Base-by-base conservation (phyloP, 768 basidiomycete genomes). In the Neoboletus brunneissimus region DNA sequence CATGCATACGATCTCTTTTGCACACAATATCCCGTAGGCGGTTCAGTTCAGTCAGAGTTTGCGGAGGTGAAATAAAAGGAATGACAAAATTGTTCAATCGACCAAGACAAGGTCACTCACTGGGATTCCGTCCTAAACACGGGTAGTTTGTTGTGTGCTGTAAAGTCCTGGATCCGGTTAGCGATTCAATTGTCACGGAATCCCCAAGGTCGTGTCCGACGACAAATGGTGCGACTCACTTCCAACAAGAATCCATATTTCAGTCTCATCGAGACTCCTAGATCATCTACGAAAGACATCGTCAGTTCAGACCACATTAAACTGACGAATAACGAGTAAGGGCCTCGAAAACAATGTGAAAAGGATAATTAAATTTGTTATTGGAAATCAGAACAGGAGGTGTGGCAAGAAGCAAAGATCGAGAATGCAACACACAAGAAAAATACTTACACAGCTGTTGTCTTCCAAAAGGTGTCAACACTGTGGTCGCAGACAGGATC, bases 401-500 rank as follows among this genome's bases (percentile, higher is more conserved):
- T 16, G 40, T 23, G 16, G 18, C 4, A 13, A 31, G 25, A 54
- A 43, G 23, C 4, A 38, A 7, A 51, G 41, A 51, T 12, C 23
- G 37, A 18, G 40, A 4, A 34, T 35, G 18, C 9, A 35, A 23
- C 4, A 20, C 31, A 9, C 25, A 16, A 22, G 29, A 48, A 29
- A 20, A 46, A 5, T 10, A 74, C 86, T 55, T 55, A 89, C 87
- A 95, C 5, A 94, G 73, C 62, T 97, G 93, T 63, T 90, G 85
- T 47, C 94, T 77, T 46, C 94, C 93, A 58, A 95, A 95, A 0
- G 93, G 91, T n/a, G 93, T 94, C 56, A 95, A 74, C 32, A 91
- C 87, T 89, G 34, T 22, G 42, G 4, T 37, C 32, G 9, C 7
- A 1, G 23, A 25, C 29, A 29, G 9, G 2, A 54, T 34, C 13